A percentile compares a stretch with the other conserved stretches of the same genome.
Evolutionary conservation across 148 eudicot species (phyloP).

Genomic region (Rhododendron molle): DNA sequence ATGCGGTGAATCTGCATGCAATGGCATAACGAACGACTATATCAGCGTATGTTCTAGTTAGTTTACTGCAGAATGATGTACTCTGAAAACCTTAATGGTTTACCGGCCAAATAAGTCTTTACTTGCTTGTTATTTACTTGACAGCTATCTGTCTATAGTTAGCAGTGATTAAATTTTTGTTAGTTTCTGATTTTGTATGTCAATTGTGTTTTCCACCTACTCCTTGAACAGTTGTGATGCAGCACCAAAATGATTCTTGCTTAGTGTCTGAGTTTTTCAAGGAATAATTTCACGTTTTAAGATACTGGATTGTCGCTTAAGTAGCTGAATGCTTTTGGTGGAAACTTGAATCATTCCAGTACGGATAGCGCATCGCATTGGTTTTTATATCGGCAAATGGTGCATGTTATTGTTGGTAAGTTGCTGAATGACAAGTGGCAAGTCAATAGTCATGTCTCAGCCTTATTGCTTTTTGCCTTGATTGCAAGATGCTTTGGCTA

Average conservation of each 20-base stretch:
- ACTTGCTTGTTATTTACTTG: neutral
- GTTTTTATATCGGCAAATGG: neutral
- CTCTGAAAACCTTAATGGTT: neutral
- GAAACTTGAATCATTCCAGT: neutral
- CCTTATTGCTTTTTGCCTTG: neutral
- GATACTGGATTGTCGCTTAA: neutral
- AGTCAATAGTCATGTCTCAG: neutral
- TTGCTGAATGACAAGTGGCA: neutral
- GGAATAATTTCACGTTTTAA: neutral
- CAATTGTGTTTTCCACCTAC: neutral
- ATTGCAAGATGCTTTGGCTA: neutral
- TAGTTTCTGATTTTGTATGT: neutral
- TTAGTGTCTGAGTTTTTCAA: neutral
- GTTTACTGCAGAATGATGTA: neutral
- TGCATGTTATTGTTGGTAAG: neutral
- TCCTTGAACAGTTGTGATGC: neutral
- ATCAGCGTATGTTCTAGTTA: conserved; percentile 48
- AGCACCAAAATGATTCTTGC: neutral
- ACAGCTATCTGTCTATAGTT: neutral
- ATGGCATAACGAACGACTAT: conserved; percentile 81
- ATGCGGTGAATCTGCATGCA: conserved; percentile 87
- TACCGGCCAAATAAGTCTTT: neutral
- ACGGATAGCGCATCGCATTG: neutral
- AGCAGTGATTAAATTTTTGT: neutral
- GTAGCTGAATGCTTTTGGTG: neutral